These are phyloP conservation scores for Wickerhamomyces alni DNA, from an alignment of 805 yeast genomes.

Conservation along the genomic window DNA sequence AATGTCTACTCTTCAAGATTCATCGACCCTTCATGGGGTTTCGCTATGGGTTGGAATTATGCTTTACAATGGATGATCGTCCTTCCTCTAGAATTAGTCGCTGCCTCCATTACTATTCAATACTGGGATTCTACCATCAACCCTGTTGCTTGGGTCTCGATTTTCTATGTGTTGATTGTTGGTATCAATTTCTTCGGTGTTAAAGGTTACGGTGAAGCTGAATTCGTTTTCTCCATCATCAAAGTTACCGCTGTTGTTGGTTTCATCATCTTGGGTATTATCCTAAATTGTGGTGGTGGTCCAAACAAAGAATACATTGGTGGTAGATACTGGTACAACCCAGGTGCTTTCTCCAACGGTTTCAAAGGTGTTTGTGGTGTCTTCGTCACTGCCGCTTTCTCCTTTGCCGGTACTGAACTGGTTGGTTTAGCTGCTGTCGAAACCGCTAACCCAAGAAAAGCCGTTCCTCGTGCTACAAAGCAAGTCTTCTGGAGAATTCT, in stretches of 20 bases:
- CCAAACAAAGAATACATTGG: slow-evolving; percentile 44
- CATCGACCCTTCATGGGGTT: slow-evolving; percentile 49
- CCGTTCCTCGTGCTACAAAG: slow-evolving; percentile 69
- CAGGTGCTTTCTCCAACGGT: slow-evolving; percentile 47
- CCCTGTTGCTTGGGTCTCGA: slow-evolving; percentile 54
- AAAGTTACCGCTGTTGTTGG: slow-evolving; percentile 43
- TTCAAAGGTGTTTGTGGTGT: slow-evolving; percentile 66
- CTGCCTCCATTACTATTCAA: slow-evolving; percentile 49
- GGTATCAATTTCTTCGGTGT: slow-evolving; percentile 46
- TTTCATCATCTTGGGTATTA: slow-evolving; percentile 41
- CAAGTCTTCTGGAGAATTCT: slow-evolving; percentile 80
- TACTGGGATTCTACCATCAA: slow-evolving; percentile 45
- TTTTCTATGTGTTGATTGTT: slow-evolving; percentile 41
- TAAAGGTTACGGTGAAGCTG: slow-evolving; percentile 50
- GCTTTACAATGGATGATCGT: slow-evolving; percentile 49
- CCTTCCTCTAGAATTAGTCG: slow-evolving; percentile 52
- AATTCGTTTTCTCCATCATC: slow-evolving; percentile 39
- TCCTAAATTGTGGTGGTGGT: slow-evolving; percentile 48
- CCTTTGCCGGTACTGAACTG: slow-evolving; percentile 69
- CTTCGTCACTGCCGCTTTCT: slow-evolving; percentile 72
- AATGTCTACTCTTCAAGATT: slow-evolving; percentile 44
- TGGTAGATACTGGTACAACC: slow-evolving; percentile 43
- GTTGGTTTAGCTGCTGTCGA: slow-evolving; percentile 77
- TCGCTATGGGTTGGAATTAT: slow-evolving; percentile 47
- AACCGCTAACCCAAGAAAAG: slow-evolving; percentile 56